Percentiles rank a stretch among this genome's conserved stretches.
Conservation (phyloP, 768 basidiomycete species). For the Lactifluus pinguis region DNA sequence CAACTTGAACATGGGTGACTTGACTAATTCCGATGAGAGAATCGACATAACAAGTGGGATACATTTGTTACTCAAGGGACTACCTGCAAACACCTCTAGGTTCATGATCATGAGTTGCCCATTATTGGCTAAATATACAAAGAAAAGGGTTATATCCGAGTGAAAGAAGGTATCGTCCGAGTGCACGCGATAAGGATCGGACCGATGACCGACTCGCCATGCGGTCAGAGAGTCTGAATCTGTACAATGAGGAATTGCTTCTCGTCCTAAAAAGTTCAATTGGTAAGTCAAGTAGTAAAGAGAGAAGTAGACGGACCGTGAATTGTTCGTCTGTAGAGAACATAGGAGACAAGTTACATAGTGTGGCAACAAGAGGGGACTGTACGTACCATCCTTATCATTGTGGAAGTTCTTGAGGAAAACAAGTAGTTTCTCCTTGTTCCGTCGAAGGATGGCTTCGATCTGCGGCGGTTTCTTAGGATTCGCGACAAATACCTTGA, state of each 20-base stretch:
- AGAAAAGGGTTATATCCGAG: not conserved
- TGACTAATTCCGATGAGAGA: not conserved
- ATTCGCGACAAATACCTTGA: constrained; percentile 99
- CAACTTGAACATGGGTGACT: not conserved
- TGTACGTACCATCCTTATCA: constrained; percentile 79
- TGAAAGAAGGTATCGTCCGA: not conserved
- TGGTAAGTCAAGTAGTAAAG: not conserved
- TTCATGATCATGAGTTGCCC: constrained; percentile 1
- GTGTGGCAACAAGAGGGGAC: not conserved
- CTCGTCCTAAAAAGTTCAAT: constrained; percentile 50
- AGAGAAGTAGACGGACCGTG: constrained; percentile 40
- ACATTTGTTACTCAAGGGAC: constrained; percentile 11
- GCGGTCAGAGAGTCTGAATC: constrained; percentile 61
- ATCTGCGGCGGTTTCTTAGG: constrained; percentile 98
- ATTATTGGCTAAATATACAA: constrained; percentile 13
- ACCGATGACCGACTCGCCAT: not conserved
- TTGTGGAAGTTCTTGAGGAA: constrained; percentile 96
- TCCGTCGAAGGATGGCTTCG: constrained; percentile 79
- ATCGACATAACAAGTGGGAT: constrained; percentile 5
- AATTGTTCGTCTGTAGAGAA: constrained; percentile 77
- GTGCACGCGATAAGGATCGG: not conserved
- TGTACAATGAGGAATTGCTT: constrained; percentile 94
- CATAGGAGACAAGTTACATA: not conserved
- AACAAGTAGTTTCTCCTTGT: constrained; percentile 84
- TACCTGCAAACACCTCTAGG: not conserved